phyloP scores from a whole-genome alignment of 768 basidiomycete genomes.

The Mrakia blollopis region DNA sequence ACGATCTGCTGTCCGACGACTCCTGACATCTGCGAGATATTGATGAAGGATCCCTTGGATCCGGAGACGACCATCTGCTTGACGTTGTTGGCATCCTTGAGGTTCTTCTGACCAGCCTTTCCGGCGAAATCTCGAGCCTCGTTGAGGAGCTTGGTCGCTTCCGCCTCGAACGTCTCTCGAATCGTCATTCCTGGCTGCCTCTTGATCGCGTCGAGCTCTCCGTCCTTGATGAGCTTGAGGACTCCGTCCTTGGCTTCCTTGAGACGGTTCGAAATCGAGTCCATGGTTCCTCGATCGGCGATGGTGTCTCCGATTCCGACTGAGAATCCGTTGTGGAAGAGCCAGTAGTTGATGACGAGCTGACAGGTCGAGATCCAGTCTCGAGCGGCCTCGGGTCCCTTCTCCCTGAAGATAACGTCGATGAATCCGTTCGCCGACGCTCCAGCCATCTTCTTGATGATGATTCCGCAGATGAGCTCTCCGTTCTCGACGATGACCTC shows the following conservation, averaged over 20 bases:
- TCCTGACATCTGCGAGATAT: constrained; percentile 99
- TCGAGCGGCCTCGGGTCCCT: constrained; percentile 85
- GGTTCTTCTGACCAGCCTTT: constrained; percentile 89
- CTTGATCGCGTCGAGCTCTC: constrained; percentile 79
- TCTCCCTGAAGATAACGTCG: constrained; percentile 95
- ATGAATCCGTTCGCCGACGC: constrained; percentile 83
- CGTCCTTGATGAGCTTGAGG: constrained; percentile 69
- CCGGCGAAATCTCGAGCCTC: constrained; percentile 91
- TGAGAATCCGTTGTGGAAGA: constrained; percentile 97
- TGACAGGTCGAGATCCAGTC: constrained; percentile 90
- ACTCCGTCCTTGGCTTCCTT: constrained; percentile 74
- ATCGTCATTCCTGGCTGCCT: constrained; percentile 97
- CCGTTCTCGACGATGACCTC: constrained; percentile 96
- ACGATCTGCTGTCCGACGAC: constrained; percentile 98
- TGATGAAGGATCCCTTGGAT: constrained; percentile 93
- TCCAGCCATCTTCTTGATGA: constrained; percentile 99
- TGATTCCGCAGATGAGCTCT: constrained; percentile 87
- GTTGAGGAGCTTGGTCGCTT: constrained; percentile 85
- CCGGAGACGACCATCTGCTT: constrained; percentile 99
- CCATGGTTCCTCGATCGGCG: constrained; percentile 84
- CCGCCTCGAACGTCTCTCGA: constrained; percentile 93
- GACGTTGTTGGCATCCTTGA: constrained; percentile 99
- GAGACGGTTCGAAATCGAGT: constrained; percentile 74
- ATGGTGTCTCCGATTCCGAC: constrained; percentile 99
- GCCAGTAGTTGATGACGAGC: constrained; percentile 95